phyloP scores from a whole-genome alignment of 331 rosid genomes.

The Ulmus americana region DNA sequence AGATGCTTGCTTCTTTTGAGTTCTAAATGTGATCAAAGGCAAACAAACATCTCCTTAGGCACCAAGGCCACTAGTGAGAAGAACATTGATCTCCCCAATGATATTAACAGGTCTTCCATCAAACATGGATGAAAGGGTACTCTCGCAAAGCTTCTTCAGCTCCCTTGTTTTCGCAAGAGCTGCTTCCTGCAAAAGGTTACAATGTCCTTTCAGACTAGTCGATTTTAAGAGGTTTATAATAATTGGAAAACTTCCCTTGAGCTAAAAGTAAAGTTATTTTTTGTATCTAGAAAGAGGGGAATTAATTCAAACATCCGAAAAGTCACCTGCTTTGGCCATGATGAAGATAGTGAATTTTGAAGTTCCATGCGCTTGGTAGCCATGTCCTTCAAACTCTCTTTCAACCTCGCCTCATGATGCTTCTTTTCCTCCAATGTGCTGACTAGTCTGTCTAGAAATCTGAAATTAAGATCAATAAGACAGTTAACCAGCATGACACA shows the following conservation, averaged over 20 bases:
- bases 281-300: background rate
- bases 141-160: slow-evolving; percentile 73
- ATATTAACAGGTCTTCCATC: slow-evolving; percentile 94
- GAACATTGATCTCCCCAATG: slow-evolving; percentile 74
- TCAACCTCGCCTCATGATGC: slow-evolving; percentile 79
- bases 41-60: slow-evolving; percentile 28
- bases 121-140: slow-evolving; percentile 75
- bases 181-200: slow-evolving; percentile 49
- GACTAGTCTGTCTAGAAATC: slow-evolving; percentile 80
- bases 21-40: background rate
- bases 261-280: background rate
- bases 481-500: background rate
- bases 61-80: slow-evolving; percentile 59
- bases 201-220: background rate
- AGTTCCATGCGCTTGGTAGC: slow-evolving; percentile 81
- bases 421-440: slow-evolving; percentile 82
- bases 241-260: background rate
- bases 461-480: slow-evolving; percentile 36
- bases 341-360: slow-evolving; percentile 78
- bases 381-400: slow-evolving; percentile 76
- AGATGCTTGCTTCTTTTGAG: background rate
- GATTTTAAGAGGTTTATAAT: background rate
- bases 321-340: slow-evolving; percentile 81
- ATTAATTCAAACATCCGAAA: background rate
- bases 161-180: slow-evolving; percentile 62